Evolutionary conservation across 164 flowering plant genomes (phyloP), one percentile per base, ranked within the genome.

Genomic region (Dillenia turbinata): DNA sequence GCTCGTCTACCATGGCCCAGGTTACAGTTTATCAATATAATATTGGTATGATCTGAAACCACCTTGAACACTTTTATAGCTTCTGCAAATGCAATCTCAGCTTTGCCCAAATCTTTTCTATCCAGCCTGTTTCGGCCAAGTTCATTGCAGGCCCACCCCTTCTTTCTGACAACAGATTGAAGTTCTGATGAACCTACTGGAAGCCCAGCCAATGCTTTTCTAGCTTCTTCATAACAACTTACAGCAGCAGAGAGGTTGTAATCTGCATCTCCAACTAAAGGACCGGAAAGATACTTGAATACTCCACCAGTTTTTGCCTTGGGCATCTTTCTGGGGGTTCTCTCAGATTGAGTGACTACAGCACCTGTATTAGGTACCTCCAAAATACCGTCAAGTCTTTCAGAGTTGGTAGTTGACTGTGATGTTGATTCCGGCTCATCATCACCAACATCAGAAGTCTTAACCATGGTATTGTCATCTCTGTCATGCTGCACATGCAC

Each of bases 91-190:
- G 97, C 93, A 69, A 60, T 53, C 77, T 94, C 97, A 71, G 96
- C 97, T 78, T 75, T 69, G 55, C 50, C 72, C 68, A 94, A 57
- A 47, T 89, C 87, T 70, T 78, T 79, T 40, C 75, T 78, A 26
- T 75, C 84, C 52, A 94, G 82, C 73, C 87, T 75, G 26, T 54
- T 63, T 67, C 99, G 79, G 56, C 99, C 99, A 50, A 94, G 68
- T 79, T 94, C 99, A 78, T 94, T 94, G 75, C 89, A 89, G 48
- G 77, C 96, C 97, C 99, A 94, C 46, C 99, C 99, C 73, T 81
- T 84, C 89, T 86, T 91, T 68, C 79, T 94, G 9, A 83, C 22
- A 11, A 85, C 69, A 62, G 93, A 80, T 51, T 79, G 83, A 6
- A 81, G 57, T 67, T 91, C 95, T 5, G 60, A 47, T 9, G 85